Base-by-base conservation (phyloP, 73 alveolate species). In the Breviolum minutum region DNA sequence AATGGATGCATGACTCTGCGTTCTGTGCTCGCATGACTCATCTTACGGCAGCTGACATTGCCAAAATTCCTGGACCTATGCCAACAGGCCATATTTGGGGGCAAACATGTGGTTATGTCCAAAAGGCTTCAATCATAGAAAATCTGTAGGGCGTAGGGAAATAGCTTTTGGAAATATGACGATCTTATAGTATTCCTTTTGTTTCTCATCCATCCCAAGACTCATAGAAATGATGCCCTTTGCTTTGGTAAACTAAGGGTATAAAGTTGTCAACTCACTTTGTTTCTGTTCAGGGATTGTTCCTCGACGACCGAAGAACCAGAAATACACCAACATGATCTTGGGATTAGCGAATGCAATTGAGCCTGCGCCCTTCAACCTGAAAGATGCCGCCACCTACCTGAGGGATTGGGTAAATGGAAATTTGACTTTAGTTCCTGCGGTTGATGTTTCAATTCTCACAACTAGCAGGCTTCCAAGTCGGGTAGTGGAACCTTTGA, bases 281-380 rank as follows among this genome's bases (percentile, higher is more conserved):
- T 40, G 54, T 80, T 7, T 27, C 89, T 19, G 16, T 11, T 5
- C 94, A 85, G 94, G 94, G 6, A 26, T 85, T 30, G 13, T 85
- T 6, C 63, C 94, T 3, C 76, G 94, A 22, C 74, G 94, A 7
- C 94, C 94, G 19, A 85, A 62, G 62, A 27, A 60, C 29, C 26
- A 62, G 80, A 85, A 85, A 63, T 85, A 85, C 80, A 17, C 20
- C 13, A 85, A 22, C 29, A 85, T 85, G 94, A 85, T 85, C 80
- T 14, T 62, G 62, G 77, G 77, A 14, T 14, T 85, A 29, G 94
- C 94, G 24, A 54, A 60, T 3, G 94, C 94, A 7, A 24, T 85
- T n/a, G 77, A 27, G 27, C 61, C 94, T 27, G 26, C 62, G 79
- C 94, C 94, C 61, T 85, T 85, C 94, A 1, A 10, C 27, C 79